phyloP scores from a whole-genome alignment of 805 yeast species.

The Candida verbasci region DNA sequence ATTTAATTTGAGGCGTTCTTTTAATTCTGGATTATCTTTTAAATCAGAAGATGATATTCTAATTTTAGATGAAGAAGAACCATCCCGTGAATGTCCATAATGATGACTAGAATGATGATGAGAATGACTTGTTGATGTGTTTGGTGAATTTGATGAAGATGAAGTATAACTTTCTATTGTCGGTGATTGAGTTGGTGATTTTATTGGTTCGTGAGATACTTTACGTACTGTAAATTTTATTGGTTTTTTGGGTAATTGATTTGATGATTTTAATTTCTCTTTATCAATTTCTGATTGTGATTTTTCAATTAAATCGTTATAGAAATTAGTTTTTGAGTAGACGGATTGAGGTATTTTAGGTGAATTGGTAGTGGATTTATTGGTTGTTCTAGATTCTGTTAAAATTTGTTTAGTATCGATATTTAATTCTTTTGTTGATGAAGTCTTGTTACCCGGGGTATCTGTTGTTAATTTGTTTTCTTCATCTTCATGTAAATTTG shows the following conservation, averaged over 20 bases:
- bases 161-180: background rate
- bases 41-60: background rate
- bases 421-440: background rate
- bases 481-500: constrained; percentile 4
- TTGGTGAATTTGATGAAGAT: background rate
- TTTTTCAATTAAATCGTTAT: constrained; percentile 3
- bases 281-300: background rate
- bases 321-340: constrained; percentile 8
- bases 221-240: constrained; percentile 31
- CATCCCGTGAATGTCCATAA: background rate
- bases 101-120: background rate
- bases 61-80: background rate
- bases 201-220: constrained; percentile 25
- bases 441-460: background rate
- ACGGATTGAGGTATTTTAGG: constrained; percentile 8
- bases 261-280: background rate
- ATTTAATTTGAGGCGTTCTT: constrained; percentile 13
- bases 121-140: too few relatives aligned
- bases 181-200: constrained; percentile 10
- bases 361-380: too few relatives aligned
- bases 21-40: constrained; percentile 5
- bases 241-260: constrained; percentile 17
- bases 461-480: background rate
- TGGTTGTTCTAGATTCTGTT: background rate
- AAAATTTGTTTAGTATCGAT: too few relatives aligned